Evolutionary conservation across 2,329 filamentous ascomycete species (phyloP), one percentile per base, ranked within the genome.

Genomic region (Teratosphaeria nubilosa): DNA sequence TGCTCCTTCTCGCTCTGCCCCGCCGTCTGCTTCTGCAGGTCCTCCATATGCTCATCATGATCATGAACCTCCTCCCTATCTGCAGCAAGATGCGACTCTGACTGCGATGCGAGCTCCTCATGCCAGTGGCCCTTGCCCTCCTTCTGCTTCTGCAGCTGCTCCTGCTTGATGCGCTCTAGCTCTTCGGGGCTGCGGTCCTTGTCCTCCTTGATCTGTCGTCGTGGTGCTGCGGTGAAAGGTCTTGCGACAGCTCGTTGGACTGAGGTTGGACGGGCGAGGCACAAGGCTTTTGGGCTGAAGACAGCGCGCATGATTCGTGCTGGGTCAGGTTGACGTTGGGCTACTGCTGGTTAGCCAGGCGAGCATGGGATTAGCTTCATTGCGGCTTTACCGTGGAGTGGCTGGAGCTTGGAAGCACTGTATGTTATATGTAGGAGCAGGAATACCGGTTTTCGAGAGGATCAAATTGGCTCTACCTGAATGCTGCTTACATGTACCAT

Each of bases 1-100:
- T 70, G 66, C 27, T 70, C 74, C 62, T 74, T 69, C 66, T 78
- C 69, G 4, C 70, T 69, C 68, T 76, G 70, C 60, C 72, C 64
- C 59, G 70, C 71, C 2, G 72, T 75, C 67, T 77, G 65, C 65
- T 77, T 68, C 64, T 78, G 76, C 62, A 78, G 58, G 20, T 77
- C 69, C 63, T 72, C 67, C 59, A 78, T 77, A 59, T 77, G 75
- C 52, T 69, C 60, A 13, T 69, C 70, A 57, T 77, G 74, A 58
- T 77, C 71, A 14, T 69, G 45, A n/a, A 77, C 73, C 56, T 76
- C 59, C 60, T 77, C 66, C 56, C 66, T 69, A 56, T 78, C 76
- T 3, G 76, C 76, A 20, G 72, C 71, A 37, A 78, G 69, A 56
- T 70, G 66, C 56, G 69, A 69, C 63, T 78, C 76, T 30, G 72